Evolutionary conservation across 306 rosid species (phyloP), one percentile per base, ranked within the genome.

Genomic region (Rosa multiflora): DNA sequence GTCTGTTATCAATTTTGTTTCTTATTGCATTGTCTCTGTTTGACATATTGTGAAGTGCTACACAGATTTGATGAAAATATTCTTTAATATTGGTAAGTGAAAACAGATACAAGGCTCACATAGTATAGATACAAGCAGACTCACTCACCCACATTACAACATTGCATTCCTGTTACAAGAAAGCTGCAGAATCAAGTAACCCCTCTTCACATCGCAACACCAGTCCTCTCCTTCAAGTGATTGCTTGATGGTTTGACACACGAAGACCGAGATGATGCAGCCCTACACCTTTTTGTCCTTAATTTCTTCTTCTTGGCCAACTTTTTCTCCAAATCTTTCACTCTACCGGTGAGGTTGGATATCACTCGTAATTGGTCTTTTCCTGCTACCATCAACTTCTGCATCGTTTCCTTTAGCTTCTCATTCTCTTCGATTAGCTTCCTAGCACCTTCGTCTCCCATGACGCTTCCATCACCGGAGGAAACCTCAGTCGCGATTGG

Each of bases 241-340:
- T 48, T 69, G 73, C 78, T 75, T 42, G 64, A 67, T 10, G 61
- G 72, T 67, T 83, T 82, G 32, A 42, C 70, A 48, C 78, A 18
- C 4, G 77, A 23, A 29, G 68, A 18, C 32, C 82, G 80, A 46
- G 84, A 52, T 48, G 82, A 17, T 55, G 83, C 44, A 15, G 74
- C n/a, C 44, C 68, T 78, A 14, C 23, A 13, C 10, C 78, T 70
- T 66, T 42, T 86, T 6, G 85, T 68, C 82, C 66, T 87, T 3
- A 39, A 37, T 80, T 75, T 86, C 88, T 78, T 87, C 82, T 74
- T 88, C 76, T n/a, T 87, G 2, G 86, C 88, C 67, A 91, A 4
- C 83, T 82, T 90, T 71, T 85, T 88, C 88, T 93, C 98, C 82
- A 93, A 76, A 21, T 87, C 90, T 76, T 84, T 89, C 76, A 93